phyloP scores from a whole-genome alignment of 345 rosid genomes.

The Pistacia atlantica region DNA sequence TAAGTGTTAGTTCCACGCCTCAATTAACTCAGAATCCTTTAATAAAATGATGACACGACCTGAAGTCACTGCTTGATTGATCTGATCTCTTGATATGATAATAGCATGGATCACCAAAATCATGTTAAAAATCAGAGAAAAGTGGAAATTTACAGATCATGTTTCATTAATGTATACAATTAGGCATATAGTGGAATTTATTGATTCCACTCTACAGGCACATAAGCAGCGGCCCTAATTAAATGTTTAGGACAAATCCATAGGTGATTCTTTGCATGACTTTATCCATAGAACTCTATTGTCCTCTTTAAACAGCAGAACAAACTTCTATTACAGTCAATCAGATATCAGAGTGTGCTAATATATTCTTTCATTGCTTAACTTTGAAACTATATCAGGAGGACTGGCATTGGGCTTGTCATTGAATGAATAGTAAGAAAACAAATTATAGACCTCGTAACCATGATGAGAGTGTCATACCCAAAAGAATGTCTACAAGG shows the following conservation, averaged over 20 bases:
- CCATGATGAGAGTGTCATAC: not conserved
- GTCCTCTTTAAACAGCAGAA: not conserved
- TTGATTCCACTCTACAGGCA: not conserved
- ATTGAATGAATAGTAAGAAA: not conserved
- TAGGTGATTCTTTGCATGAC: not conserved
- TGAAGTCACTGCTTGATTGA: not conserved
- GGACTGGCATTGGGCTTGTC: not conserved
- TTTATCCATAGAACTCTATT: not conserved
- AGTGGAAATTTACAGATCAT: not conserved
- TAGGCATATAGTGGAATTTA: not conserved
- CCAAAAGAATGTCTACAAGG: slow-evolving; percentile 3
- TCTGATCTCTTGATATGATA: not conserved
- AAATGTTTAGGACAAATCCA: not conserved
- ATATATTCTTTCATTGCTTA: not conserved
- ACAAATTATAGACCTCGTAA: not conserved
- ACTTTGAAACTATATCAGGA: not conserved
- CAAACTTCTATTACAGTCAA: not conserved
- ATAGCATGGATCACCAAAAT: not conserved
- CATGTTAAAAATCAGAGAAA: not conserved
- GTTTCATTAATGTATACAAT: not conserved
- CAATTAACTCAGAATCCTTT: not conserved
- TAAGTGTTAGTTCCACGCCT: not conserved
- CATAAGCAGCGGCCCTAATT: not conserved
- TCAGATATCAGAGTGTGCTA: too few species aligned
- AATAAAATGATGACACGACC: not conserved